Base-by-base conservation (phyloP, 441 rosid genomes). In the Gossypium gossypioides region DNA sequence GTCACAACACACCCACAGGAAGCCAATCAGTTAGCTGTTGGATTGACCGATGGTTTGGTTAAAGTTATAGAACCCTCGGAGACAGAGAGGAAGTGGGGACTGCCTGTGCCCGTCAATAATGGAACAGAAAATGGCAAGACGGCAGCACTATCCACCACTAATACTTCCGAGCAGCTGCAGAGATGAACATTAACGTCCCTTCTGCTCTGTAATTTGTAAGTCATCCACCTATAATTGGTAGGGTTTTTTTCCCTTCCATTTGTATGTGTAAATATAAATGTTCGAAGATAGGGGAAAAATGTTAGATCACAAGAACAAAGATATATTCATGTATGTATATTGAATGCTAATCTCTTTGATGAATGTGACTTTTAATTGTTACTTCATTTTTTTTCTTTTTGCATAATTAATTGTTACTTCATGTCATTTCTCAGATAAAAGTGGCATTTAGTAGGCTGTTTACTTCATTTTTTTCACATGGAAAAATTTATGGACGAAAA, bases 1-100 rank as follows among this genome's bases (percentile, higher is more conserved):
- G 82, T 88, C 44, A 78, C 92, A 3, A 73, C 89, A 15, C 93
- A 88, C 69, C 93, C 93, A 13, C 83, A 78, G 70, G 89, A 88
- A 71, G 83, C 91, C 21, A 88, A 81, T 62, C 91, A 85, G 15
- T 70, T 86, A 18, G 88, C 89, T 0, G 73, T 86, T 10, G 93
- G 93, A 60, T 80, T 88, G 58, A 80, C 86, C 2, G 85, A 86
- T 27, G 93, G 91, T 24, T 81, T 86, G 18, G 87, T 88, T 12
- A 85, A 85, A 80, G 88, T 88, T 29, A 74, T 86, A 40, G 93
- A 88, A 79, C 93, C 91, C 3, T 72, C 75, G 0, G 93, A 85
- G 64, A 37, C 82, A 0, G 85, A 84, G 24, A 80, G 78, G 75
- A 80, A 83, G 73, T 86, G 89, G 88, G 91, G 91, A 25, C 74